A percentile compares a stretch with the other conserved stretches of the same genome.
Evolutionary conservation across 2,329 filamentous ascomycete species (phyloP).

Genomic region (Fusarium verrucosum): DNA sequence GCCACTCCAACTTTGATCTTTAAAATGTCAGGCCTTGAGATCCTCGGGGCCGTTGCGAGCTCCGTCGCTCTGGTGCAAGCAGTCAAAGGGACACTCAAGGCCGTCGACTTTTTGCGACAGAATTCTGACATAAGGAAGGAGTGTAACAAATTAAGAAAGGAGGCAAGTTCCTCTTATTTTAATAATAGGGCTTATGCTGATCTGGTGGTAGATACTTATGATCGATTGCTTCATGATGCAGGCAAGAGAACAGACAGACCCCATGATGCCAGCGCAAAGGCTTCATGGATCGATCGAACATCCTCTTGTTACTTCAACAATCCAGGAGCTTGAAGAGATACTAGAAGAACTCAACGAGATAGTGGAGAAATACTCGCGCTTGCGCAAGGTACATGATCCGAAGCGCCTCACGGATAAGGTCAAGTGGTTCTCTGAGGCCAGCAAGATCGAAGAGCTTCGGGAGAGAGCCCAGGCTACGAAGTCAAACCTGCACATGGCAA

Average conservation of each 20-base stretch:
- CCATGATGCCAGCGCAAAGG: background rate
- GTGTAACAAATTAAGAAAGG: background rate
- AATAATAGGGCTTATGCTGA: accelerated
- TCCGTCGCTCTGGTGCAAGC: slow-evolving; percentile 21
- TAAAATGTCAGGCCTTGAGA: slow-evolving; percentile 19
- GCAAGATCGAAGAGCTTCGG: slow-evolving; percentile 9
- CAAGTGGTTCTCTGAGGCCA: slow-evolving; percentile 14
- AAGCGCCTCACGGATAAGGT: slow-evolving; percentile 7
- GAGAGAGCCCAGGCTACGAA: slow-evolving; percentile 12
- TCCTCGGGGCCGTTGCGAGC: slow-evolving; percentile 21
- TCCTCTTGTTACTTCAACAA: background rate
- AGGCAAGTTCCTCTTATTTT: background rate
- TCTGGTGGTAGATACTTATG: background rate
- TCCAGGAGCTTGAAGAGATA: background rate
- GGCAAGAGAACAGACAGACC: background rate
- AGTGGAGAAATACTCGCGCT: background rate
- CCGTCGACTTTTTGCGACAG: slow-evolving; percentile 11
- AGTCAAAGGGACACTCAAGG: slow-evolving; percentile 10
- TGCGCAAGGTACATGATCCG: background rate
- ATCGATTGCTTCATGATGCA: slow-evolving; percentile 13
- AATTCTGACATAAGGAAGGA: background rate
- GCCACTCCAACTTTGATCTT: background rate
- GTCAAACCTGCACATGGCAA: background rate
- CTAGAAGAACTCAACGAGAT: background rate
- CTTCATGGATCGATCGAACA: background rate